These are phyloP conservation scores for Plasmodium berghei DNA, from an alignment of 169 alveolate genomes.

Conservation along the genomic window DNA sequence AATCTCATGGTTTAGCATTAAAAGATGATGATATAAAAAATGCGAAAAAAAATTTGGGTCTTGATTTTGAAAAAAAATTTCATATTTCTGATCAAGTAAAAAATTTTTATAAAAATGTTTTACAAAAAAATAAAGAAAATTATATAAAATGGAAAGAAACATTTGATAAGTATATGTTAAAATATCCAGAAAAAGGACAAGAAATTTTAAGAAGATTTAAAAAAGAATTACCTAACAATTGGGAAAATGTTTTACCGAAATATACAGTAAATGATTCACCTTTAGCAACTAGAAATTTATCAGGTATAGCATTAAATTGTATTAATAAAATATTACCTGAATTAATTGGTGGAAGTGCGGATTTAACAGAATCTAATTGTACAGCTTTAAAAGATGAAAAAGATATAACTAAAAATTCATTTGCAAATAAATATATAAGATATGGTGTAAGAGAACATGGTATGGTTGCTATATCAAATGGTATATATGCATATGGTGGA, in stretches of 20 bases:
- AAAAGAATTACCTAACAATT: slow-evolving; percentile 61
- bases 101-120: slow-evolving; percentile 60
- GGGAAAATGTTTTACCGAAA: slow-evolving; percentile 70
- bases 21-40: slow-evolving; percentile 85
- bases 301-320: slow-evolving; percentile 72
- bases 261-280: slow-evolving; percentile 59
- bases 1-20: slow-evolving; percentile 89
- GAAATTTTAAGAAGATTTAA: slow-evolving; percentile 77
- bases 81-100: slow-evolving; percentile 82
- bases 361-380: slow-evolving; percentile 83
- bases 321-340: slow-evolving; percentile 80
- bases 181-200: slow-evolving; percentile 77
- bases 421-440: slow-evolving; percentile 69
- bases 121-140: slow-evolving; percentile 65
- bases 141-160: slow-evolving; percentile 79
- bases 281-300: slow-evolving; percentile 73
- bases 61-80: slow-evolving; percentile 81
- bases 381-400: slow-evolving; percentile 69
- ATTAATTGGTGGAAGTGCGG: slow-evolving; percentile 88
- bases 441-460: slow-evolving; percentile 89
- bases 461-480: slow-evolving; percentile 87
- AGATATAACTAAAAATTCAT: slow-evolving; percentile 36
- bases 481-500: slow-evolving; percentile 83
- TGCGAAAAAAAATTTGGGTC: slow-evolving; percentile 78
- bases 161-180: slow-evolving; percentile 71